Base-by-base conservation (phyloP, 2,329 filamentous ascomycete genomes). In the Scedosporium minutisporum region DNA sequence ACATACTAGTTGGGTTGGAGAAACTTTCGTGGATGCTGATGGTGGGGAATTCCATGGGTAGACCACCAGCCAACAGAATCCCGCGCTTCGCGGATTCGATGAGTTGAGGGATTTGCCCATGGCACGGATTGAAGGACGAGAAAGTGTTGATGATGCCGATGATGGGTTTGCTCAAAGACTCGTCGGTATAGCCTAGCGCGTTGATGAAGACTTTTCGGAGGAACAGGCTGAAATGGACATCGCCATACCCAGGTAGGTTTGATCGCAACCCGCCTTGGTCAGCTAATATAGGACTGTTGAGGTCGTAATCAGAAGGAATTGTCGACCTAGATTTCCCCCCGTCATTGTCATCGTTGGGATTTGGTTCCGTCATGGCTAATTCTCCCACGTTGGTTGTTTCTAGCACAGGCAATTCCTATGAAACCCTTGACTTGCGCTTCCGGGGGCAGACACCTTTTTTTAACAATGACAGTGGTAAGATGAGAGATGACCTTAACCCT, bases 131-230 rank as follows among this genome's bases (percentile, higher is more conserved):
- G 76, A 90, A 88, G 64, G 82, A 81, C 0, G 87, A 90, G 68
- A 83, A 85, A 0, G 88, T 91, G 72, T 91, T 89, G 71, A 89
- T 83, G 64, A 91, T 86, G 58, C 88, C 88, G n/a, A 91, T 78
- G 62, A 91, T 88, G 2, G 88, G 88, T 1, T 87, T 76, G 0
- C 85, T 85, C 0, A 91, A 80, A 0, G 88, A 85, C 68, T 89
- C 87, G 66, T 91, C 88, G 63, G 83, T 85, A 71, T 90, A 91
- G 0, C 88, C 88, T 1, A 90, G 78, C 0, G 88, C 87, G 72
- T 91, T 91, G 76, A 91, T 90, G 72, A 91, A 91, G 25, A 87
- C 87, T 68, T 91, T 91, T 41, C 88, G 82, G 0, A 91, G 78
- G 69, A 91, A 91, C 1, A 91, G 79, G 0, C 86, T 88, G 75